These are phyloP conservation scores for Cytospora mali DNA, from an alignment of 2,329 filamentous ascomycete genomes.

Conservation along the genomic window DNA sequence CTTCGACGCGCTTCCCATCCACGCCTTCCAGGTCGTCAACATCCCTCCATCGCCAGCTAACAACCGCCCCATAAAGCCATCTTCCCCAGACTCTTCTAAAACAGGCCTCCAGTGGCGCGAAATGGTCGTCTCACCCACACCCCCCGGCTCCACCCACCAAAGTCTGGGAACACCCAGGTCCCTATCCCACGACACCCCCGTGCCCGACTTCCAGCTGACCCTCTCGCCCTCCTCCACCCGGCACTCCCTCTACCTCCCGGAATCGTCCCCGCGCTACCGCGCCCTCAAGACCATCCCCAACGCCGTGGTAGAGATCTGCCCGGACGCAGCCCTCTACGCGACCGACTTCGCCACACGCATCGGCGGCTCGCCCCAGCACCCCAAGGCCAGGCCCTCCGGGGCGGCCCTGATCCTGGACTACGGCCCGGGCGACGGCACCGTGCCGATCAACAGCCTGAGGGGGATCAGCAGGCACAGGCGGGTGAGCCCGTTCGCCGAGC, in stretches of 20 bases:
- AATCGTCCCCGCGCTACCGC: constrained; percentile 77
- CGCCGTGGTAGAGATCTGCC: constrained; percentile 85
- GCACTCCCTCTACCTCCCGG: constrained; percentile 82
- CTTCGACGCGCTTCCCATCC: constrained; percentile 96
- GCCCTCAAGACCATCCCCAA: constrained; percentile 67
- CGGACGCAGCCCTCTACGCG: constrained; percentile 79
- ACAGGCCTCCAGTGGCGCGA: constrained; percentile 72
- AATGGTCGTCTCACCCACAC: constrained; percentile 73
- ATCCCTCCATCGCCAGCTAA: constrained; percentile 34
- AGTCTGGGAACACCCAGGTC: constrained; percentile 57
- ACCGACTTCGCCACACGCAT: constrained; percentile 83
- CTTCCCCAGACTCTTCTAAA: constrained; percentile 41
- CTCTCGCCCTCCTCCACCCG: constrained; percentile 75
- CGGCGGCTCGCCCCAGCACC: constrained; percentile 62
- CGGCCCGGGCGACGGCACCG: constrained; percentile 69
- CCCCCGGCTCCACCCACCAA: constrained; percentile 55
- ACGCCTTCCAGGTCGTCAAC: constrained; percentile 81
- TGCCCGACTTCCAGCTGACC: constrained; percentile 86
- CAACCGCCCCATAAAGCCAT: constrained; percentile 42
- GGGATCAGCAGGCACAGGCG: constrained; percentile 79
- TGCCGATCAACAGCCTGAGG: constrained; percentile 87
- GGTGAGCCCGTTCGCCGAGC: constrained; percentile 77
- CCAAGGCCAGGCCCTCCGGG: constrained; percentile 69
- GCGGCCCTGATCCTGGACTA: constrained; percentile 97
- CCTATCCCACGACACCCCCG: constrained; percentile 51